phyloP scores from a whole-genome alignment of 257 asterid species.

The Osmanthus fragrans region DNA sequence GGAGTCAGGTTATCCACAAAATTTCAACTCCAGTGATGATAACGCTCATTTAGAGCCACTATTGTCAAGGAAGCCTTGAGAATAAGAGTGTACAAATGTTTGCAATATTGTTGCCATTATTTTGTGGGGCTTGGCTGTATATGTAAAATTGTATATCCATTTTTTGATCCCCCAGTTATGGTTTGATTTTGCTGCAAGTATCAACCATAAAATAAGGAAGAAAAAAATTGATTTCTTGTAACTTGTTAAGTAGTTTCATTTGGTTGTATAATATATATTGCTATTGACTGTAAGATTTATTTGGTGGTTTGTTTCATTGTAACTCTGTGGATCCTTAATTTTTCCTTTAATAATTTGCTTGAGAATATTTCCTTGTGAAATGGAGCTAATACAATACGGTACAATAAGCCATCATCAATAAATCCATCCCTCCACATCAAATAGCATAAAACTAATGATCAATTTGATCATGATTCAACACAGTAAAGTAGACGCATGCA shows the following conservation, averaged over 20 bases:
- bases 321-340: neutral
- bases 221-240: neutral
- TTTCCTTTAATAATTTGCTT: neutral
- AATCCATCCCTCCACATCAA: too few relatives aligned
- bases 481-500: too few relatives aligned
- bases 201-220: neutral
- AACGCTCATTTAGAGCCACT: conserved; percentile 64
- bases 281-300: neutral
- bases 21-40: conserved; percentile 25
- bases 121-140: conserved; percentile 18
- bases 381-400: too few relatives aligned
- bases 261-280: neutral
- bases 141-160: conserved; percentile 30
- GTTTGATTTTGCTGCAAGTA: conserved; percentile 15
- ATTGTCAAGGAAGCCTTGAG: conserved; percentile 51
- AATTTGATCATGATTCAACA: too few relatives aligned
- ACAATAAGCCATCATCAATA: too few relatives aligned
- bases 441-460: too few relatives aligned
- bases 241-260: neutral
- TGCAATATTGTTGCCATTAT: conserved; percentile 9
- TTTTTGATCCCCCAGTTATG: conserved; percentile 14
- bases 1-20: conserved; percentile 59
- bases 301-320: neutral
- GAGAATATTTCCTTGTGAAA: neutral
- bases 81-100: neutral